These are phyloP conservation scores for Candida nitratophila DNA, from an alignment of 805 yeast genomes.

Conservation along the genomic window DNA sequence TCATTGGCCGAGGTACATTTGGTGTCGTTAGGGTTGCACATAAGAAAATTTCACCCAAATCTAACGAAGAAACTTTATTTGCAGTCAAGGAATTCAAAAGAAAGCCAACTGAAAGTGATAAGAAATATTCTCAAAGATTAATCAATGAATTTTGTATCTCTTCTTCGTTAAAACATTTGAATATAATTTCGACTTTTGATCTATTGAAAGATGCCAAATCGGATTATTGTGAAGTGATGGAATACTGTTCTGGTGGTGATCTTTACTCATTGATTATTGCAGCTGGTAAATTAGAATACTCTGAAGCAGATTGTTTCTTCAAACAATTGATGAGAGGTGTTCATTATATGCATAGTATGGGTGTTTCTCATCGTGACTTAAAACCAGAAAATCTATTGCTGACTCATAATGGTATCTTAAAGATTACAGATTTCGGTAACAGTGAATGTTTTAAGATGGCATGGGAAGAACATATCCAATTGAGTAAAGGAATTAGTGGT, in stretches of 20 bases:
- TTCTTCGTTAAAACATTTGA: constrained; percentile 67
- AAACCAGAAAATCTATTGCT: constrained; percentile 81
- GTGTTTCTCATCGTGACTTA: constrained; percentile 83
- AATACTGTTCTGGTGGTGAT: constrained; percentile 78
- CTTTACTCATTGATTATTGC: constrained; percentile 67
- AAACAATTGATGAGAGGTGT: constrained; percentile 82
- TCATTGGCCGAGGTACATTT: constrained; percentile 88
- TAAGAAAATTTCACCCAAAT: constrained; percentile 38
- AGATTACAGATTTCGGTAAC: constrained; percentile 86
- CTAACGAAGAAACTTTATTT: constrained; percentile 42
- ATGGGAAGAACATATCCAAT: constrained; percentile 68
- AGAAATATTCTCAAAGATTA: constrained; percentile 62
- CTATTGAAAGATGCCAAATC: constrained; percentile 75
- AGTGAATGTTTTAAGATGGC: constrained; percentile 80
- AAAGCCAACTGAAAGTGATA: constrained; percentile 52
- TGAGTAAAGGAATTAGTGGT: constrained; percentile 75
- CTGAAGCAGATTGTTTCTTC: constrained; percentile 87
- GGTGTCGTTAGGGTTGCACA: constrained; percentile 91
- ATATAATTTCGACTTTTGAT: constrained; percentile 72
- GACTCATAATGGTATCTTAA: constrained; percentile 64
- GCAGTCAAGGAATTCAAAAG: constrained; percentile 86
- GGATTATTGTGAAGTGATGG: constrained; percentile 82
- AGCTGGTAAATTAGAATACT: constrained; percentile 69
- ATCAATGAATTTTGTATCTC: constrained; percentile 82
- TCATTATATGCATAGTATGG: constrained; percentile 82